Base-by-base conservation (phyloP, 768 basidiomycete species). In the Chalciporus chontae region DNA sequence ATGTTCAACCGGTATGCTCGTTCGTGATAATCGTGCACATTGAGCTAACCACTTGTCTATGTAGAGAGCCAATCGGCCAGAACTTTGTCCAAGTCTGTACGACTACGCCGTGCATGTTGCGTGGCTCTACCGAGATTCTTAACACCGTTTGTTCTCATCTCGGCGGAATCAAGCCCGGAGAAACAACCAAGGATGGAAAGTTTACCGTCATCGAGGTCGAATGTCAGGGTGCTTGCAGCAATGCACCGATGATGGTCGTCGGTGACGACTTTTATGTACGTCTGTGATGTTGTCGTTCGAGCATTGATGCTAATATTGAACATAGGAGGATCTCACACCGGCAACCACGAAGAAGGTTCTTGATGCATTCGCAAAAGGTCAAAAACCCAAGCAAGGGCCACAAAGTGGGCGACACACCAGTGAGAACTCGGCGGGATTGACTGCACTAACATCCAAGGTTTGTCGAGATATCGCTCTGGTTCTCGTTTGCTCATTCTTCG, bases 71-170 rank as follows among this genome's bases (percentile, higher is more conserved):
- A 5, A 91, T 97, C 47, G 94, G 92, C 23, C 73, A 88, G 59
- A 78, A 97, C 68, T 97, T 98, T 63, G 85, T 99, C 29, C 95
- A 98, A 72, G 90, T 98, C 50, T 99, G 96, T 77, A 98, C 96
- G 26, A 98, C 96, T 31, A 98, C 96, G 8, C 96, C 96, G 15
- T 99, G 96, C 74, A 94, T 95, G 87, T 78, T 99, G 31, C 78
- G 81, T 53, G 95, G 94, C 42, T 94, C 93, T 17, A 91, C 87
- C 53, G 85, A 90, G 29, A 94, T 98, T 57, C 78, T 96, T 39
- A 75, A 94, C 56, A 84, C 94, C 24, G 87, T 89, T 41, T 85
- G 88, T 64, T 68, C 76, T 45, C 89, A 96, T 61, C 81, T 98
- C 18, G 87, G 88, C 42, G 85, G 84, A 14, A 79, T 94, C 59